Base-by-base conservation (phyloP, 2,329 filamentous ascomycete genomes). In the Fusarium lyarnte region DNA sequence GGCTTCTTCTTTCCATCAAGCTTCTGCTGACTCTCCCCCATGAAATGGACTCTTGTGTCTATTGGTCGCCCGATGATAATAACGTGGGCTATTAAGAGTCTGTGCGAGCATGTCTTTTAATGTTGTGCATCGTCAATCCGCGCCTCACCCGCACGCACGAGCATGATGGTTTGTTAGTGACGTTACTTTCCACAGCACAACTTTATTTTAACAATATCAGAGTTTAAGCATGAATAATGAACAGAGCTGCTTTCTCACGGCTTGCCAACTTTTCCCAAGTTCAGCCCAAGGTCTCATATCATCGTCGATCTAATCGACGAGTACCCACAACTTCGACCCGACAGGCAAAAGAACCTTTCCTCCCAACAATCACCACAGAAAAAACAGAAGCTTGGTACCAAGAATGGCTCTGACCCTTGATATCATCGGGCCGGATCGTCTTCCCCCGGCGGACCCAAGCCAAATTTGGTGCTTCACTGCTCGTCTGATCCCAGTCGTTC, bases 361-460 rank as follows among this genome's bases (percentile, higher is more conserved):
- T 59, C 41, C n/a, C 41, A 35, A n/a, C 10, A 57, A 59, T 65
- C 36, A 65, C 66, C 63, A 58, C 58, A 62, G 64, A 63, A 70
- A 55, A 74, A 65, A 42, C 70, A 52, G 43, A 72, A 61, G 73
- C 73, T 67, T 66, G 61, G 73, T 72, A 77, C 72, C 66, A 70
- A 63, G 54, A 63, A 69, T 71, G 75, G 75, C 72, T 75, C 72
- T 58, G 63, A 70, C 66, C 70, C 70, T 67, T 63, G 69, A 70
- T 49, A 74, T 55, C 73, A 76, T 76, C 75, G 75, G 75, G 65
- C 75, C 75, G 75, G 75, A 76, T 77, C 74, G 73, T 58, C 73
- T 77, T 77, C 75, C 75, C 70, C 75, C 67, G 72, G 72, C 70
- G 63, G 66, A 53, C 63, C 73, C 73, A 65, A 68, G 43, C 63